Percentiles rank a stretch among this genome's conserved stretches.
Conservation (phyloP, 495 filamentous ascomycete species). For the Aspergillus olivimuriae region DNA sequence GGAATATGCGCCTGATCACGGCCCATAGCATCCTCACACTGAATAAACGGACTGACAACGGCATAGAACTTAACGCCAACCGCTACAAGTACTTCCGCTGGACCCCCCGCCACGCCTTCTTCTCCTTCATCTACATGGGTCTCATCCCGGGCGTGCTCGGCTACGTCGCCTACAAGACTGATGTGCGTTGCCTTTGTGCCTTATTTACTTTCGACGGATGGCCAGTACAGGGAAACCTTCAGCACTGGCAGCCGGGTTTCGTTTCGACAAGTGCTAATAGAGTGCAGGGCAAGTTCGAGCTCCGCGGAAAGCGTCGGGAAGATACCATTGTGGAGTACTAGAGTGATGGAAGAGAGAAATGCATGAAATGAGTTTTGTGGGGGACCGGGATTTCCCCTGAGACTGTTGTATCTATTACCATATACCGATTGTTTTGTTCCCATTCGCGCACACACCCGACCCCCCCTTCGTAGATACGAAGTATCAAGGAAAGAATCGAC, state of each 20-base stretch:
- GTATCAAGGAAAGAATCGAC: too few relatives aligned
- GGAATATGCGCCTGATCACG: too few relatives aligned
- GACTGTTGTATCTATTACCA: too few relatives aligned
- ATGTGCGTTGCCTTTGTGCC: constrained; percentile 54
- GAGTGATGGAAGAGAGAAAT: too few relatives aligned
- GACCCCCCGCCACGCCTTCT: constrained; percentile 72
- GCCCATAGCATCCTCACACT: neutral
- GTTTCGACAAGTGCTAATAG: constrained; percentile 10
- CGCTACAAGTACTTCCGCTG: constrained; percentile 94
- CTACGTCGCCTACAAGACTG: constrained; percentile 65
- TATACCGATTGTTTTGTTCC: neutral
- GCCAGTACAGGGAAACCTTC: too few relatives aligned
- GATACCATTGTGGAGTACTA: constrained; percentile 75
- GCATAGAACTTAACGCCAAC: constrained; percentile 71
- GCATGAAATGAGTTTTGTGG: too few relatives aligned
- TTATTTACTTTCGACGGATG: neutral
- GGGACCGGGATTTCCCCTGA: too few relatives aligned
- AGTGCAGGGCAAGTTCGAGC: constrained; percentile 72
- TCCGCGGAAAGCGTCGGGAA: constrained; percentile 81
- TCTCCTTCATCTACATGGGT: constrained; percentile 68
- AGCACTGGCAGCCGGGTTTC: too few relatives aligned
- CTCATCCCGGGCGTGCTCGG: constrained; percentile 63
- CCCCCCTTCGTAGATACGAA: neutral
- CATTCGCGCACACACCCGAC: neutral
- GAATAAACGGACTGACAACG: neutral